A percentile compares a stretch with the other conserved stretches of the same genome.
Evolutionary conservation across 176 grass and related monocot genomes (phyloP).

Genomic region (Musa itinerans): DNA sequence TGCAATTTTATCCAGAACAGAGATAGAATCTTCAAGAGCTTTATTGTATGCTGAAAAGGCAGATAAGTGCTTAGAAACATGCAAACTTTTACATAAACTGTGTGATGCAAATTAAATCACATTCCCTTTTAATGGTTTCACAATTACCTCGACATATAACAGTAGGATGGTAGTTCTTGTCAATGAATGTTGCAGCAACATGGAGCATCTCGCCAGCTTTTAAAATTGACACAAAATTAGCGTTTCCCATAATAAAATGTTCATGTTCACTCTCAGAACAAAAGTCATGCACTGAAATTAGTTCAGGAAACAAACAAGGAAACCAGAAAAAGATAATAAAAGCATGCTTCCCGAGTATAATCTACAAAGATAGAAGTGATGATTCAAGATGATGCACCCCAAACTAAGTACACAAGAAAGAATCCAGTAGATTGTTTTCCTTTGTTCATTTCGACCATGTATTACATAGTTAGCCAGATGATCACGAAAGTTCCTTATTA

Average conservation of each 20-base stretch:
- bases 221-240: not conserved
- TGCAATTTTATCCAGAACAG: conserved; percentile 87
- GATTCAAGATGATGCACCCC: not conserved
- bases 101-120: conserved; percentile 2
- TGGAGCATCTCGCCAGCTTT: conserved; percentile 99
- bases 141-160: conserved; percentile 83
- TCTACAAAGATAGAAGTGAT: not conserved
- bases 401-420: no score
- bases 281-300: not conserved
- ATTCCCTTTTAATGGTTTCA: not conserved
- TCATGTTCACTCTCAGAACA: not conserved
- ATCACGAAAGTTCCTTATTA: not conserved
- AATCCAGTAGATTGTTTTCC: not conserved
- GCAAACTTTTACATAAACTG: conserved; percentile 2
- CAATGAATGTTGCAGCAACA: conserved; percentile 84
- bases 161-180: conserved; percentile 89
- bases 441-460: not conserved
- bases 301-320: not conserved
- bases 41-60: conserved; percentile 52
- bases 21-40: conserved; percentile 79
- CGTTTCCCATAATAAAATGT: not conserved
- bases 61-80: conserved; percentile 7
- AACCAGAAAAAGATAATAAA: not conserved
- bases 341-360: not conserved
- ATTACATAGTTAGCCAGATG: not conserved